Percentiles rank a stretch among this genome's conserved stretches.
Conservation (phyloP, 202 grass and related monocot species). For the Eragrostis tef region DNA sequence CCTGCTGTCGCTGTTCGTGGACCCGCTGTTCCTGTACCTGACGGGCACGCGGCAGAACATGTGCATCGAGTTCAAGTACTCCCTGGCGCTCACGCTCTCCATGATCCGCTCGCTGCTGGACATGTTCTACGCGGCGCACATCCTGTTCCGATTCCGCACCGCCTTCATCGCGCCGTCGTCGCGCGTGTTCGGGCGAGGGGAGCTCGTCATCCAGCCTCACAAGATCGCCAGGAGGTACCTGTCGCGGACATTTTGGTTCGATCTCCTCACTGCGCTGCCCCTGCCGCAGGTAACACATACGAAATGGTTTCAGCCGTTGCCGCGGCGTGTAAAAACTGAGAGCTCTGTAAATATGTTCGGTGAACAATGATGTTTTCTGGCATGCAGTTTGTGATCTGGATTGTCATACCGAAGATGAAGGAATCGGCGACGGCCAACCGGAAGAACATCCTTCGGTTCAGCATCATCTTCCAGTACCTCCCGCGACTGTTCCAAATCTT, state of each 20-base stretch:
- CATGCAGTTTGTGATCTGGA: conserved; percentile 78
- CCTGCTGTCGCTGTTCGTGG: conserved; percentile 80
- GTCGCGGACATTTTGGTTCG: conserved; percentile 63
- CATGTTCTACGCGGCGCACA: conserved; percentile 77
- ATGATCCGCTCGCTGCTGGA: conserved; percentile 70
- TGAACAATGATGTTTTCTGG: neutral
- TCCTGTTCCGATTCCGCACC: conserved; percentile 77
- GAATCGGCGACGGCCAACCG: conserved; percentile 56
- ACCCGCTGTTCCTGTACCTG: conserved; percentile 91
- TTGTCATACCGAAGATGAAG: conserved; percentile 63
- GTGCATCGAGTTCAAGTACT: conserved; percentile 63
- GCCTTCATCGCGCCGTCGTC: conserved; percentile 93
- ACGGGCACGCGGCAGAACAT: conserved; percentile 53
- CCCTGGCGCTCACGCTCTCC: conserved; percentile 61
- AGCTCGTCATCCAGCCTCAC: conserved; percentile 77
- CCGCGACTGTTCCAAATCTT: conserved; percentile 89
- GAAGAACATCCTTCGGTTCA: conserved; percentile 76
- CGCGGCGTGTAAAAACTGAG: no score
- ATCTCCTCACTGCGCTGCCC: conserved; percentile 76
- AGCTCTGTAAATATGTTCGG: neutral
- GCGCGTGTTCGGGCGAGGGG: conserved; percentile 82
- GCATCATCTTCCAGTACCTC: conserved; percentile 88
- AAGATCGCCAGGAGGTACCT: conserved; percentile 83
- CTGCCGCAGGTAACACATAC: conserved; percentile 72
- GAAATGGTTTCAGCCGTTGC: neutral